Conservation (phyloP, 1,284 basidiomycete species). For the Cystobasidiaceae sp. region DNA sequence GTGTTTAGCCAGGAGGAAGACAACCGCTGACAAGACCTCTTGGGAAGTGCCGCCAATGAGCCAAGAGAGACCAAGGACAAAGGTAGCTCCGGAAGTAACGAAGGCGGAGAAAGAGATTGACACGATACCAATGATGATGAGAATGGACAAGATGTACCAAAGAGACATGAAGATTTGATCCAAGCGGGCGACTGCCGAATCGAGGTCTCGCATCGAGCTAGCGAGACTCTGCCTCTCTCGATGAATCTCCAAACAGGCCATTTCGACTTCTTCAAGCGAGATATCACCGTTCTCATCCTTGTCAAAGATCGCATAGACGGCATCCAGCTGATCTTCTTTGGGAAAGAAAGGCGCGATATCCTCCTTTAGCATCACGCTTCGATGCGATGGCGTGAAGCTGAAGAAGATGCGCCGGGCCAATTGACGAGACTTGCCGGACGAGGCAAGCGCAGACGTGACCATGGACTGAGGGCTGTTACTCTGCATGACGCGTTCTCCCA, state of each 20-base stretch:
- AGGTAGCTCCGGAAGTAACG: conserved; percentile 38
- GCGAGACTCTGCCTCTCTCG: conserved; percentile 78
- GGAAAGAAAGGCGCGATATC: conserved; percentile 73
- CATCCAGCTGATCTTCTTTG: conserved; percentile 60
- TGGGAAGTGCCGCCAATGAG: conserved; percentile 64
- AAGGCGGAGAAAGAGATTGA: conserved; percentile 40
- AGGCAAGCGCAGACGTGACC: conserved; percentile 70
- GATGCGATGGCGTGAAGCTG: conserved; percentile 66
- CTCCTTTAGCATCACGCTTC: conserved; percentile 58
- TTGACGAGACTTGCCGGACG: conserved; percentile 74
- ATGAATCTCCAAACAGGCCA: conserved; percentile 74
- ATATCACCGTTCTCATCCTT: conserved; percentile 76
- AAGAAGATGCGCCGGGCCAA: conserved; percentile 80
- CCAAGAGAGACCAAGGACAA: conserved; percentile 43
- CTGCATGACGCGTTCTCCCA: conserved; percentile 67
- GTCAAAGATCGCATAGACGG: conserved; percentile 61
- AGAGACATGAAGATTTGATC: conserved; percentile 44
- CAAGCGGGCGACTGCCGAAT: conserved; percentile 69
- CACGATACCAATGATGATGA: conserved; percentile 42
- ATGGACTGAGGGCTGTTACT: conserved; percentile 80
- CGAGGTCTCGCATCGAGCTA: conserved; percentile 82
- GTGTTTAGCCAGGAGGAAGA: conserved; percentile 66
- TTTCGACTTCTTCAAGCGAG: conserved; percentile 67
- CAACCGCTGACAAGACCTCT: conserved; percentile 50
- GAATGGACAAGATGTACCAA: conserved; percentile 41